These are phyloP conservation scores for Sclerotinia borealis DNA, from an alignment of 2,329 filamentous ascomycete species.

Conservation along the genomic window DNA sequence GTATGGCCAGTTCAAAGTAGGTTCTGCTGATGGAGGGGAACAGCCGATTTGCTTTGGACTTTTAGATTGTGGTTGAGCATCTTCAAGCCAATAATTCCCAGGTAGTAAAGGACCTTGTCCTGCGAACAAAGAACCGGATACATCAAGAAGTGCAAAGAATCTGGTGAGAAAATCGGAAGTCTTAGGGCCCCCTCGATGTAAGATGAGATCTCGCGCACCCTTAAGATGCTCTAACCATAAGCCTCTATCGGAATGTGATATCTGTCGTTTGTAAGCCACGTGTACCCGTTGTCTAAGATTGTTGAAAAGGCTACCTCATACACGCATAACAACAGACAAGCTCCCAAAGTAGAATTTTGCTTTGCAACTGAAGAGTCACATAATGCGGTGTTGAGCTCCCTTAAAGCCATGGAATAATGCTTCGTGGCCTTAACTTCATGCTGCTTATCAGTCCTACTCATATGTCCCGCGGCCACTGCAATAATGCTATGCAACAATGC, in stretches of 20 bases:
- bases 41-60: slow-evolving; percentile 2
- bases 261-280: slow-evolving; percentile 19
- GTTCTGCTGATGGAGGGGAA: not conserved
- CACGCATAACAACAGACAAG: slow-evolving; percentile 30
- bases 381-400: slow-evolving; percentile 24
- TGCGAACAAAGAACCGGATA: slow-evolving; percentile 28
- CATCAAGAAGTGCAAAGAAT: slow-evolving; percentile 30
- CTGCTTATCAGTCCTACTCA: slow-evolving; percentile 24
- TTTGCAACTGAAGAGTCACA: slow-evolving; percentile 25
- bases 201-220: slow-evolving; percentile 29
- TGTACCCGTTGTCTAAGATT: not conserved
- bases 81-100: slow-evolving; percentile 30
- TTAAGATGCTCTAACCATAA: slow-evolving; percentile 30
- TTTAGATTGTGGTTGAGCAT: slow-evolving; percentile 4
- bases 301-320: slow-evolving; percentile 25
- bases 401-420: slow-evolving; percentile 27
- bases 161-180: slow-evolving; percentile 27
- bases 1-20: slow-evolving; percentile 25
- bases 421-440: slow-evolving; percentile 26
- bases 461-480: slow-evolving; percentile 29
- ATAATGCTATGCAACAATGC: slow-evolving; percentile 30
- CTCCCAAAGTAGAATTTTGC: slow-evolving; percentile 27
- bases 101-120: slow-evolving; percentile 26
- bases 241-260: slow-evolving; percentile 26
- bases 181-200: slow-evolving; percentile 27